Conservation (phyloP, 495 filamentous ascomycete genomes). For the Hyaloscypha variabilis region DNA sequence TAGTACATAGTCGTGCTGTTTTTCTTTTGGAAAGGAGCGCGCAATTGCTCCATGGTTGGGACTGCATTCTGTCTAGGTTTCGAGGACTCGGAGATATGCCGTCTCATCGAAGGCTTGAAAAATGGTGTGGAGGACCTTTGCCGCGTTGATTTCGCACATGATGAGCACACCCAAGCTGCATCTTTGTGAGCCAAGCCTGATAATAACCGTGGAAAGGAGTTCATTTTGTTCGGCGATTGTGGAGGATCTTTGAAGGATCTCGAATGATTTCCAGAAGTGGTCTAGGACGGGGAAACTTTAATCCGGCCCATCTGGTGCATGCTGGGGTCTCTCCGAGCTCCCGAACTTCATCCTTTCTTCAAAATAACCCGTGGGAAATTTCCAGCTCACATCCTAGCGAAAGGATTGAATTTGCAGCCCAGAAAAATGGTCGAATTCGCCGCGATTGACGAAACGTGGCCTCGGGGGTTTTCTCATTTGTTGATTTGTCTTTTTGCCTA, state of each 20-base stretch:
- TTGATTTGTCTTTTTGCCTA: background rate
- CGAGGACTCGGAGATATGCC: slow-evolving; percentile 24
- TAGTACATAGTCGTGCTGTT: slow-evolving; percentile 71
- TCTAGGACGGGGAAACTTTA: slow-evolving; percentile 14
- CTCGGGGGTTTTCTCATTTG: too few species aligned
- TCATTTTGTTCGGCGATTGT: slow-evolving; percentile 20
- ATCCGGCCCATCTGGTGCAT: slow-evolving; percentile 7
- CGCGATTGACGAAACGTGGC: too few species aligned
- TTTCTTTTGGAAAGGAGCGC: slow-evolving; percentile 55
- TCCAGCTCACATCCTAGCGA: background rate
- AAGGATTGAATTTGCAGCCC: background rate
- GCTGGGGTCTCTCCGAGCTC: background rate
- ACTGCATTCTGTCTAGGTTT: slow-evolving; percentile 34
- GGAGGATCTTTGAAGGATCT: slow-evolving; percentile 8
- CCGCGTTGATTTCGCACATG: slow-evolving; percentile 24
- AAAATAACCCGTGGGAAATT: background rate
- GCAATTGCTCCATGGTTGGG: slow-evolving; percentile 57
- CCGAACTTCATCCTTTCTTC: background rate
- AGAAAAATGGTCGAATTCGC: background rate
- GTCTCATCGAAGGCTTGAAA: slow-evolving; percentile 27
- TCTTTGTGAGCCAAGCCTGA: slow-evolving; percentile 20
- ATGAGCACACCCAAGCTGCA: slow-evolving; percentile 29
- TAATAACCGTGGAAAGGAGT: slow-evolving; percentile 23
- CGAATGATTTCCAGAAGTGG: slow-evolving; percentile 21
- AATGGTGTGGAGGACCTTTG: slow-evolving; percentile 13